These are phyloP conservation scores for Fraxinus sp. DNA, from an alignment of 305 asterid genomes.

Conservation along the genomic window DNA sequence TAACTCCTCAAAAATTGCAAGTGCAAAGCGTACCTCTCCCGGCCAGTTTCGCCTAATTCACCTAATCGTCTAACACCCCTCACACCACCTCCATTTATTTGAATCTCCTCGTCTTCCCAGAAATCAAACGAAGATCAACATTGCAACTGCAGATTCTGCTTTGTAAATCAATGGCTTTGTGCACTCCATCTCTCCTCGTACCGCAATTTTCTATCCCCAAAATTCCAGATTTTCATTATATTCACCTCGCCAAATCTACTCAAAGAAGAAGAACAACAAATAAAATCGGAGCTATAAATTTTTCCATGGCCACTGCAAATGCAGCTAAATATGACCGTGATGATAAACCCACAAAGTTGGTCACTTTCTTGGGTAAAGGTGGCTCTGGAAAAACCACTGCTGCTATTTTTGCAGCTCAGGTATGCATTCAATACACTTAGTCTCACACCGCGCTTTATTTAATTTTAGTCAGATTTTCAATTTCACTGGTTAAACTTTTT, in stretches of 20 bases:
- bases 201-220: constrained; percentile 21
- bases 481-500: background rate
- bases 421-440: constrained; percentile 13
- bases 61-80: background rate
- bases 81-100: background rate
- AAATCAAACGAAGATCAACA: constrained; percentile 13
- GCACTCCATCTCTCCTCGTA: constrained; percentile 23
- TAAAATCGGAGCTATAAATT: constrained; percentile 30
- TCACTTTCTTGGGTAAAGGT: constrained; percentile 89
- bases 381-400: constrained; percentile 78
- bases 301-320: constrained; percentile 38
- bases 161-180: constrained; percentile 37
- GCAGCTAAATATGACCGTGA: constrained; percentile 36
- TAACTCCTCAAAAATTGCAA: background rate
- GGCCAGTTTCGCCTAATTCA: background rate
- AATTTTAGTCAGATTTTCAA: background rate
- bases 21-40: background rate
- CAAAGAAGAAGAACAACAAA: constrained; percentile 20
- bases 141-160: constrained; percentile 6
- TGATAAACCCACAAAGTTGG: constrained; percentile 55
- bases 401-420: constrained; percentile 93
- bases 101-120: background rate
- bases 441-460: background rate
- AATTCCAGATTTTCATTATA: constrained; percentile 22
- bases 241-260: constrained; percentile 23